These are phyloP conservation scores for Aspergillus ibericus DNA, from an alignment of 2,329 filamentous ascomycete species.

Conservation along the genomic window DNA sequence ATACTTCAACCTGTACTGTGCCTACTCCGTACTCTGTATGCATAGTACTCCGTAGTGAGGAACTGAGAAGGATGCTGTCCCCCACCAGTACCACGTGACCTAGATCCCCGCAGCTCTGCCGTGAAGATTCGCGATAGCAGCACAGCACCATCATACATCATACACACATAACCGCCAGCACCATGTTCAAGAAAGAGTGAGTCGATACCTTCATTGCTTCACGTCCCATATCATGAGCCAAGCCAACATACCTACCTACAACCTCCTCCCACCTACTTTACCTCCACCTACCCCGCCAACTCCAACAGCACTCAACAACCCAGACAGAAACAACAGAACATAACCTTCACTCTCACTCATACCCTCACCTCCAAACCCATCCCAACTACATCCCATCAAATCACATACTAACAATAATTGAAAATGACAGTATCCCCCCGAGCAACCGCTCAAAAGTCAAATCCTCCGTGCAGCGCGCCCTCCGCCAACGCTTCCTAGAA, in stretches of 20 bases:
- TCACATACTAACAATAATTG: constrained; percentile 13
- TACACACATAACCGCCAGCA: constrained; percentile 18
- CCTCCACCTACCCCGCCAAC: not conserved
- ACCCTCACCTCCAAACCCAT: not conserved
- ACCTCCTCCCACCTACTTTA: too few relatives aligned
- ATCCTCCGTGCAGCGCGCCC: constrained; percentile 84
- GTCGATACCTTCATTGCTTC: constrained; percentile 26
- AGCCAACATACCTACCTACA: too few relatives aligned
- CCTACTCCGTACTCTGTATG: not conserved
- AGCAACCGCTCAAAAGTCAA: constrained; percentile 94
- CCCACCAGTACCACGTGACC: constrained; percentile 12
- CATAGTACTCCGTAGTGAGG: too few relatives aligned
- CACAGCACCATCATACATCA: not conserved
- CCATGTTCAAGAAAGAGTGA: constrained; percentile 94
- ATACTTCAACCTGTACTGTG: too few relatives aligned
- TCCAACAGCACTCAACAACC: not conserved
- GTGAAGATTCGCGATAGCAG: constrained; percentile 5
- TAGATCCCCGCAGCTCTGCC: constrained; percentile 10
- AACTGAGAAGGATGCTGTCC: not conserved
- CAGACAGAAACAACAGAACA: not conserved
- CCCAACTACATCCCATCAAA: constrained; percentile 14
- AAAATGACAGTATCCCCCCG: constrained; percentile 62
- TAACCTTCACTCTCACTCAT: not conserved
- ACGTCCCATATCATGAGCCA: too few relatives aligned
- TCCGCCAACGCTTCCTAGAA: constrained; percentile 78